These are phyloP conservation scores for Plenodomus tracheiphilus DNA, from an alignment of 2,329 filamentous ascomycete genomes.

Conservation along the genomic window DNA sequence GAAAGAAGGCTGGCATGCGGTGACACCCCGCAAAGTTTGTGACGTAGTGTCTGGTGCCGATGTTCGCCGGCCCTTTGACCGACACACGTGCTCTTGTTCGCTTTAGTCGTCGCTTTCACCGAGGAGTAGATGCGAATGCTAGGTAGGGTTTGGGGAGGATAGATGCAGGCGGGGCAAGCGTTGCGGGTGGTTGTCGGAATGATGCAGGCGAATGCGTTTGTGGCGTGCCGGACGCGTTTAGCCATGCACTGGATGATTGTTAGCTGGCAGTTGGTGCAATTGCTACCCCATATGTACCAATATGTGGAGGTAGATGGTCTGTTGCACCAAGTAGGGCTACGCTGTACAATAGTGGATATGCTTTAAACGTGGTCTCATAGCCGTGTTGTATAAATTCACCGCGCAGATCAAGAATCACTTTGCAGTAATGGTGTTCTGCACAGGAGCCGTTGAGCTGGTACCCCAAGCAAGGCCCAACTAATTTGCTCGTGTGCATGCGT, in stretches of 20 bases:
- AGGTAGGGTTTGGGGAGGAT: background rate
- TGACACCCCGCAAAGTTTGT: constrained; percentile 24
- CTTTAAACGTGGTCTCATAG: background rate
- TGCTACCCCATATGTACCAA: background rate
- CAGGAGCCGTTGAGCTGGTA: background rate
- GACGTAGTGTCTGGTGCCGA: constrained; percentile 28
- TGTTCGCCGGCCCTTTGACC: constrained; percentile 23
- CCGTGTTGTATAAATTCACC: background rate
- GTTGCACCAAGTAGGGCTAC: no score
- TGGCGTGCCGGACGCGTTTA: background rate
- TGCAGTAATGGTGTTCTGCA: background rate
- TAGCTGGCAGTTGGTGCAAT: background rate
- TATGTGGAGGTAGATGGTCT: background rate
- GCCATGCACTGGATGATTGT: background rate
- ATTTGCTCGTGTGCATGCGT: background rate
- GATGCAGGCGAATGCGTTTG: background rate
- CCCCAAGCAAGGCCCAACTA: background rate
- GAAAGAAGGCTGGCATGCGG: background rate
- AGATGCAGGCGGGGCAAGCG: background rate
- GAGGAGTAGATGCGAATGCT: background rate
- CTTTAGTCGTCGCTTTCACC: constrained; percentile 3
- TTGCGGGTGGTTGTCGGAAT: background rate
- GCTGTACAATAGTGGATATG: background rate
- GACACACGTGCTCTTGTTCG: constrained; percentile 10
- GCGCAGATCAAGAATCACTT: background rate